phyloP scores from a whole-genome alignment of 768 basidiomycete genomes.

The Trametes meyenii region DNA sequence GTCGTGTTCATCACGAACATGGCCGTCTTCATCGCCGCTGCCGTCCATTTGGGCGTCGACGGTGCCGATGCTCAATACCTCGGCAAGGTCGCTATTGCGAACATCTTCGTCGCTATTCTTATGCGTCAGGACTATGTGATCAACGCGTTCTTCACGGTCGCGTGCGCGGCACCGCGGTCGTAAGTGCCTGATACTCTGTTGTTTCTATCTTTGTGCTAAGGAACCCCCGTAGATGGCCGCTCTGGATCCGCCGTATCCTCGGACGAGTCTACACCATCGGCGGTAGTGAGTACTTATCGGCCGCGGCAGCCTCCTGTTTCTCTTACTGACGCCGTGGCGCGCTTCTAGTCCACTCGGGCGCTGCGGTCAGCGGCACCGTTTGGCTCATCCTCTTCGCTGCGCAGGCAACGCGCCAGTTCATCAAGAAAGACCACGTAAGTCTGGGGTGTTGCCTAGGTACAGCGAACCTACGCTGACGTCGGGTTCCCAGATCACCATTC shows the following conservation, averaged over 20 bases:
- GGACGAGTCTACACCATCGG: slow-evolving; percentile 60
- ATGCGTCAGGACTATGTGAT: slow-evolving; percentile 53
- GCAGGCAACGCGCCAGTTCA: slow-evolving; percentile 52
- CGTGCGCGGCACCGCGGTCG: slow-evolving; percentile 50
- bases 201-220: slow-evolving; percentile 1
- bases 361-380: slow-evolving; percentile 51
- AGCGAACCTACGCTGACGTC: slow-evolving; percentile 18
- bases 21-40: slow-evolving; percentile 45
- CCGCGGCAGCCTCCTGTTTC: background rate
- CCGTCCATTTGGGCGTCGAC: slow-evolving; percentile 37
- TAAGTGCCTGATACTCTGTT: slow-evolving; percentile 32
- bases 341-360: slow-evolving; percentile 48
- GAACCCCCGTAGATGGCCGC: slow-evolving; percentile 46
- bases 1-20: slow-evolving; percentile 53
- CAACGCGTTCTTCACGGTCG: slow-evolving; percentile 54
- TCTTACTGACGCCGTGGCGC: background rate
- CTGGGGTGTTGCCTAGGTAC: background rate
- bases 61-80: slow-evolving; percentile 35
- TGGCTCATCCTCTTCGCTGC: slow-evolving; percentile 53
- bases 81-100: slow-evolving; percentile 43
- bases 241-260: slow-evolving; percentile 51
- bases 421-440: slow-evolving; percentile 40
- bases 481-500: slow-evolving; percentile 43
- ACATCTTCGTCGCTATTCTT: slow-evolving; percentile 45
- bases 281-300: slow-evolving; percentile 38